Evolutionary conservation across 192 early-diverging fungal species (phyloP), one percentile per base, ranked within the genome.

Genomic region (Phycomyces nitens): DNA sequence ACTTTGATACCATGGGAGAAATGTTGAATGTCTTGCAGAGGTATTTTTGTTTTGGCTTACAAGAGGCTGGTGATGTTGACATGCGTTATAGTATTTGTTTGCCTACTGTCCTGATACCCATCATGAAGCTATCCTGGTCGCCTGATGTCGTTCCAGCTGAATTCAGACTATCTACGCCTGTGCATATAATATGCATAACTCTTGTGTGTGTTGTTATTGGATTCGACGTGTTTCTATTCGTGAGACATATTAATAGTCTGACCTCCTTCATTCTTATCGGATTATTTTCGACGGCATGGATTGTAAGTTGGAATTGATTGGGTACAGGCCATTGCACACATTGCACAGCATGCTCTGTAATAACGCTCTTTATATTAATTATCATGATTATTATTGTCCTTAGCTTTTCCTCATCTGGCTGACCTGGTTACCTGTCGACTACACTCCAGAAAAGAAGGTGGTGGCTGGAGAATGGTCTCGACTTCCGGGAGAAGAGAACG

Each of bases 21-120:
- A 74, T 85, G 40, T 69, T 89, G 26, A 89, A 89, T 71, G 87
- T 89, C 10, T 55, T 89, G 42, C 87, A 89, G 64, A 86, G 74
- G 74, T 76, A 15, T 29, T 24, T 52, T 52, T 27, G n/a, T 29
- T 29, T 38, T 40, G 1, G 15, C 18, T 20, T 34, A 10, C 1
- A 18, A 22, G 47, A 5, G n/a, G n/a, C n/a, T n/a, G n/a, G n/a
- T n/a, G n/a, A n/a, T n/a, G n/a, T n/a, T n/a, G n/a, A n/a, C n/a
- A n/a, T n/a, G n/a, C n/a, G n/a, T n/a, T n/a, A 18, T 42, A 63
- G 62, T 55, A 51, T 63, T 5, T 63, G 62, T 41, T 42, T 63
- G 40, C 62, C 62, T 20, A 63, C 62, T 4, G 62, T 63, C 3
- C 23, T 63, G n/a, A 63, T 63, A 24, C 64, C 54, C 39, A 65